Base-by-base conservation (phyloP, 352 stramenopile genomes). In the Globisporangium sylvaticum region DNA sequence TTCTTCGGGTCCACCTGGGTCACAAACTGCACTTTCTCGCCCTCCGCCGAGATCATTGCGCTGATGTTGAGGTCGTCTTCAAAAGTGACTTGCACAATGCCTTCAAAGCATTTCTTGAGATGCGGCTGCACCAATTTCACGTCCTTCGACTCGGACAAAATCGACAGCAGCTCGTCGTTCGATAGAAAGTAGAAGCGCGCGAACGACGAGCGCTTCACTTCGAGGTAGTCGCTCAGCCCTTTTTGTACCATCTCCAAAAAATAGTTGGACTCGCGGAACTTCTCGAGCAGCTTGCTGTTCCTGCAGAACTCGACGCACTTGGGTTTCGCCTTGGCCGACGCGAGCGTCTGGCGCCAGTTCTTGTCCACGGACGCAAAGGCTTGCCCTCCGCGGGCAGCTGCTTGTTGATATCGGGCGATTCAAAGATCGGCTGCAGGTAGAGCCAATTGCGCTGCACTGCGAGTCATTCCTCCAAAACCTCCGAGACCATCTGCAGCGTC, bases 351-450 rank as follows among this genome's bases (percentile, higher is more conserved):
- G 3, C 95, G 80, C 95, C 95, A 99, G 65, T 98, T 98, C 65
- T 98, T 98, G 68, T 98, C 95, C 6, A 98, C 95, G 0, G 91
- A 97, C 1, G 90, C 86, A 62, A 98, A 98, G 1, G 84, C 67
- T 98, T 98, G 8, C 92, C 94, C 68, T 98, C 95, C 0, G 89
- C 80, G 1, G 95, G 95, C 6, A 98, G 85, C 67, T 98, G 95
- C 70, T 98, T 98, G 74, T 98, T 98, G 70, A 98, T 98, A 65
- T 98, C 95, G 0, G 91, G 85, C 0, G 90, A 98, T 64, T 98
- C 95, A 58, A 98, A 98, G 62, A 98, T 98, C 1, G 95, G 95
- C 68, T 98, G 92, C 53, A 98, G 68, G 62, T 98, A 98, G 25
- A 98, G 68, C 95, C 95, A 98, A 59, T 94, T 98, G 10, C 94